These are phyloP conservation scores for Populus tremula DNA, from an alignment of 345 rosid species.

Conservation along the genomic window DNA sequence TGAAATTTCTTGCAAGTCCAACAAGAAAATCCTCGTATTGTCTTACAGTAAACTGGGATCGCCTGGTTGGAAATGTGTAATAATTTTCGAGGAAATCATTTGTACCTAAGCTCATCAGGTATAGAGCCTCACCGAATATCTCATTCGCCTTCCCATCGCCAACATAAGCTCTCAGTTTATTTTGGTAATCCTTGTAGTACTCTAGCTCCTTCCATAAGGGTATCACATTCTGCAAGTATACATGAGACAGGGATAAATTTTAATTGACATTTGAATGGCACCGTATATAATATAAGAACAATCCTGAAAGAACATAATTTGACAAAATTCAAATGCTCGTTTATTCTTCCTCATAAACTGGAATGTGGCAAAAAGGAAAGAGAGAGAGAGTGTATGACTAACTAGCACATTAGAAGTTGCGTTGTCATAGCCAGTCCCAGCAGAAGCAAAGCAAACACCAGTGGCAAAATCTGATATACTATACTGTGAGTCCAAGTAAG, in stretches of 20 bases:
- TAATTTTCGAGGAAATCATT: constrained; percentile 84
- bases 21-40: constrained; percentile 57
- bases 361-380: no score
- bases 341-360: no score
- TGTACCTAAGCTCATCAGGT: constrained; percentile 76
- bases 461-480: constrained; percentile 65
- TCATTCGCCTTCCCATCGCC: constrained; percentile 53
- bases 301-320: neutral
- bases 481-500: constrained; percentile 68
- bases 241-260: neutral
- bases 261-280: neutral
- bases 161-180: constrained; percentile 42
- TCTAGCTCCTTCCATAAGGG: constrained; percentile 80
- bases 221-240: constrained; percentile 57
- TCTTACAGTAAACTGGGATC: constrained; percentile 36
- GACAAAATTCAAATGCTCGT: neutral
- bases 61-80: constrained; percentile 43
- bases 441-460: constrained; percentile 86
- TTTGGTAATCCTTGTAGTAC: constrained; percentile 69
- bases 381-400: constrained; percentile 27
- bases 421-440: constrained; percentile 86
- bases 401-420: constrained; percentile 69
- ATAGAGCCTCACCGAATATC: constrained; percentile 51
- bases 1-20: constrained; percentile 51
- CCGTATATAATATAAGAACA: neutral